Evolutionary conservation across 2,329 filamentous ascomycete genomes (phyloP).

Genomic region (Fusarium paranaense): DNA sequence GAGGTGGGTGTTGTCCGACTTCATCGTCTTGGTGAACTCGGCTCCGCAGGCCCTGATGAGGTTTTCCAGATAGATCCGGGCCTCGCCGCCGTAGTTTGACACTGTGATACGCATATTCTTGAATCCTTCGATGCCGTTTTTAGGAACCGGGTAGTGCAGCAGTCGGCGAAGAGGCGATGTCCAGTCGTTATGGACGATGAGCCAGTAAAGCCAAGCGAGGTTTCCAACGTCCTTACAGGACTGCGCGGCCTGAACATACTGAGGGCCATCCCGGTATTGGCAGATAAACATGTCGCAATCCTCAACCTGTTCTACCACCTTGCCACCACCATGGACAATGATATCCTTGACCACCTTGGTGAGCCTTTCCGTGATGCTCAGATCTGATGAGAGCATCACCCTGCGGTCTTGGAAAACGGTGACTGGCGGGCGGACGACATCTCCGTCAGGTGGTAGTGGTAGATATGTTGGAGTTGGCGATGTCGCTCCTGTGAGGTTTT

Average conservation of each 20-base stretch:
- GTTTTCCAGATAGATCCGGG: slow-evolving; percentile 92
- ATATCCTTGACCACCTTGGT: slow-evolving; percentile 76
- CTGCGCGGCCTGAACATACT: slow-evolving; percentile 83
- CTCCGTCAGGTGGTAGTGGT: slow-evolving; percentile 56
- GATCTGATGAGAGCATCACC: slow-evolving; percentile 81
- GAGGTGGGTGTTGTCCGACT: slow-evolving; percentile 93
- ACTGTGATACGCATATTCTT: slow-evolving; percentile 82
- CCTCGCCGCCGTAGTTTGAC: slow-evolving; percentile 96
- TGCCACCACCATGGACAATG: slow-evolving; percentile 77
- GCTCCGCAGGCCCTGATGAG: slow-evolving; percentile 86
- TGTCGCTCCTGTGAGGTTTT: slow-evolving; percentile 76
- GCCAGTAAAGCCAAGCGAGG: slow-evolving; percentile 90
- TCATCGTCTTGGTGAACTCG: slow-evolving; percentile 94
- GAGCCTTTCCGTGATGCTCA: slow-evolving; percentile 76
- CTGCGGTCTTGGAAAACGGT: slow-evolving; percentile 82
- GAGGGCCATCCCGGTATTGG: slow-evolving; percentile 82
- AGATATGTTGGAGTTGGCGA: slow-evolving; percentile 60
- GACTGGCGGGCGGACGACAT: slow-evolving; percentile 62
- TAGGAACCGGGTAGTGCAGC: slow-evolving; percentile 89
- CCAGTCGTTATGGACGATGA: slow-evolving; percentile 91
- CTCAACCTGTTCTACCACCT: slow-evolving; percentile 72
- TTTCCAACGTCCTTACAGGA: slow-evolving; percentile 88
- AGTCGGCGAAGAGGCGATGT: slow-evolving; percentile 85
- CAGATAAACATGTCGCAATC: slow-evolving; percentile 88
- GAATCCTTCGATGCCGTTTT: slow-evolving; percentile 83